These are phyloP conservation scores for Verticillium nubilum DNA, from an alignment of 2,329 filamentous ascomycete genomes.

Conservation along the genomic window DNA sequence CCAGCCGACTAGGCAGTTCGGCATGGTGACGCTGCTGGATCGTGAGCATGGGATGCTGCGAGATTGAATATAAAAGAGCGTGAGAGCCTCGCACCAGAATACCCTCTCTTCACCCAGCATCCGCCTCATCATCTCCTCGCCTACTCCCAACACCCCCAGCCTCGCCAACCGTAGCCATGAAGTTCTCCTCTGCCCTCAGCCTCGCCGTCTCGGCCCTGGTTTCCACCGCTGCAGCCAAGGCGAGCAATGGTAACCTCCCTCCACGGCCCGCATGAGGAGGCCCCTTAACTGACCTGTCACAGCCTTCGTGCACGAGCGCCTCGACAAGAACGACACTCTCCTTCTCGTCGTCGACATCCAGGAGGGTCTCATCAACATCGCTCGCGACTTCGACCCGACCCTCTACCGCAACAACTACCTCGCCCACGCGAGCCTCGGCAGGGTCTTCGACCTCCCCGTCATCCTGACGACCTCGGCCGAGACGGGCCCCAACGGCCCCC, in stretches of 20 bases:
- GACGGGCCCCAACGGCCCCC: conserved; percentile 62
- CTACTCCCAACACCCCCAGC: neutral
- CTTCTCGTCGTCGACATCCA: conserved; percentile 32
- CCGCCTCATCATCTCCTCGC: conserved; percentile 1
- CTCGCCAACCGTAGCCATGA: conserved; percentile 5
- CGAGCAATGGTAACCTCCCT: neutral
- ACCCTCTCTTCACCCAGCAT: conserved; percentile 8
- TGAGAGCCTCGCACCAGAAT: neutral
- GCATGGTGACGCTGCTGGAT: neutral
- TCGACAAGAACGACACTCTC: conserved; percentile 26
- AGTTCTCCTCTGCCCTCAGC: conserved; percentile 6
- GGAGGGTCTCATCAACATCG: conserved; percentile 31
- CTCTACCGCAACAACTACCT: conserved; percentile 63
- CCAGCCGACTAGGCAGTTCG: neutral
- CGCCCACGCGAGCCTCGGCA: conserved; percentile 61
- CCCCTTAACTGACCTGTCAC: neutral
- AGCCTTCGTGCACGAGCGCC: conserved; percentile 24
- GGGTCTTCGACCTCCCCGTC: conserved; percentile 62
- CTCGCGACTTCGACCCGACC: conserved; percentile 61
- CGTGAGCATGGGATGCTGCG: neutral
- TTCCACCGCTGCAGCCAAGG: conserved; percentile 6
- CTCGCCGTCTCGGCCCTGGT: conserved; percentile 10
- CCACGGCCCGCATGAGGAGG: neutral
- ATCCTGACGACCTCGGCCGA: conserved; percentile 68
- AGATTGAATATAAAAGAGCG: neutral